phyloP scores from a whole-genome alignment of 202 grass and related monocot species.

The Zizania palustris region DNA sequence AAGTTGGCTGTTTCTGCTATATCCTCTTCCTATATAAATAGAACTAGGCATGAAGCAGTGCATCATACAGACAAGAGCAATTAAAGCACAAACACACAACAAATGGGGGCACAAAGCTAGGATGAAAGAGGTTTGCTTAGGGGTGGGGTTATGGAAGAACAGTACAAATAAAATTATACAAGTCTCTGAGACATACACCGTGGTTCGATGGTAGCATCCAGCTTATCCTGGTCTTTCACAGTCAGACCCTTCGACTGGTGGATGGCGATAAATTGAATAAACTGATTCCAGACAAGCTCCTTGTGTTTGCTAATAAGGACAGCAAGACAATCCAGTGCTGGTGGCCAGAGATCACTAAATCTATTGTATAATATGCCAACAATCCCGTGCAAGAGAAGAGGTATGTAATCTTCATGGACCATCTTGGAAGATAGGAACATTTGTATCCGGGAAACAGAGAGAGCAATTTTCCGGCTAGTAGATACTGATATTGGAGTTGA shows the following conservation, averaged over 20 bases:
- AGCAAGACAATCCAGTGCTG: slow-evolving; percentile 69
- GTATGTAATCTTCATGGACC: slow-evolving; percentile 67
- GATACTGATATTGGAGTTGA: slow-evolving; percentile 68
- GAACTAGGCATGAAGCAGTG: neutral
- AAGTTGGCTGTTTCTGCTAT: neutral
- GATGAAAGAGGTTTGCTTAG: neutral
- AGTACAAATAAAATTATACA: slow-evolving; percentile 23
- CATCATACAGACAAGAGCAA: slow-evolving; percentile 15
- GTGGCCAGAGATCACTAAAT: slow-evolving; percentile 83
- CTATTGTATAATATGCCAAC: slow-evolving; percentile 86
- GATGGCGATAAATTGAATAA: slow-evolving; percentile 59
- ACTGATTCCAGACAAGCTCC: slow-evolving; percentile 75
- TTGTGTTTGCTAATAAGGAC: slow-evolving; percentile 73
- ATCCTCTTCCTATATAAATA: slow-evolving; percentile 12
- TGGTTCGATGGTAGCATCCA: slow-evolving; percentile 53
- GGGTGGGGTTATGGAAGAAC: slow-evolving; percentile 21
- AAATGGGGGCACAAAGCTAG: neutral
- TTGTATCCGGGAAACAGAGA: slow-evolving; percentile 69
- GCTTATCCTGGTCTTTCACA: slow-evolving; percentile 44
- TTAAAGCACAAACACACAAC: slow-evolving; percentile 8
- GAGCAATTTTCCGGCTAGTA: slow-evolving; percentile 75
- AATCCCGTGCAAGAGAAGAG: slow-evolving; percentile 82
- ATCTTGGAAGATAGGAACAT: slow-evolving; percentile 69
- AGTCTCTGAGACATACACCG: slow-evolving; percentile 50
- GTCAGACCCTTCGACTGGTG: slow-evolving; percentile 55